Evolutionary conservation across 139 green algal species (phyloP).

Genomic region (Coelastrella sp.): DNA sequence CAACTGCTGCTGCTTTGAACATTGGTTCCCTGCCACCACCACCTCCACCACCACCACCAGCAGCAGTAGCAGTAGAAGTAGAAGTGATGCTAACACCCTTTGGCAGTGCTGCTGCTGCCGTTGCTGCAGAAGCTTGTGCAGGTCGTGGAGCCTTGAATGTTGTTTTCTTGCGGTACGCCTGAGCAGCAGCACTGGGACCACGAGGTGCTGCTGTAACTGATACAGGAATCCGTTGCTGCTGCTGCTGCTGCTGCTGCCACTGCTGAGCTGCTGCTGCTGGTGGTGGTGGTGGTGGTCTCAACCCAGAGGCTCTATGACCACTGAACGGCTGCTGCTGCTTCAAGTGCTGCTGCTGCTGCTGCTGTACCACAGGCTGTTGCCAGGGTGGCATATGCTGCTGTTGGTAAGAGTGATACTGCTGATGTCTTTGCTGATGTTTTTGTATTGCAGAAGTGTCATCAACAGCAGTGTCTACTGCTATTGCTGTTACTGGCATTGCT

Average conservation of each 20-base stretch:
- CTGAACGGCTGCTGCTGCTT: not conserved
- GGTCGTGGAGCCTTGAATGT: not conserved
- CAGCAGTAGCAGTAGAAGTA: no score
- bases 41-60: no score
- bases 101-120: not conserved
- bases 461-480: no score
- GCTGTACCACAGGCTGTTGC: not conserved
- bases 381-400: not conserved
- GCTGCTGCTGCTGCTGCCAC: not conserved
- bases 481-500: no score
- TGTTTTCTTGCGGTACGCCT: not conserved
- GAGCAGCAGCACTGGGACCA: not conserved
- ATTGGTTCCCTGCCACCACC: not conserved
- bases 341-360: conserved; percentile 16
- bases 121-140: not conserved
- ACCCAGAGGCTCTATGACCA: not conserved
- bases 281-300: not conserved
- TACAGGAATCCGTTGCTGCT: not conserved
- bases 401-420: not conserved
- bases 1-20: not conserved
- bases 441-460: not conserved
- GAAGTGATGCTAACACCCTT: no score
- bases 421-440: not conserved
- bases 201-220: not conserved
- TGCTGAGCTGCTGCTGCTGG: not conserved